Conservation (phyloP, 805 yeast species). For the Monosporozyma siamensis region DNA sequence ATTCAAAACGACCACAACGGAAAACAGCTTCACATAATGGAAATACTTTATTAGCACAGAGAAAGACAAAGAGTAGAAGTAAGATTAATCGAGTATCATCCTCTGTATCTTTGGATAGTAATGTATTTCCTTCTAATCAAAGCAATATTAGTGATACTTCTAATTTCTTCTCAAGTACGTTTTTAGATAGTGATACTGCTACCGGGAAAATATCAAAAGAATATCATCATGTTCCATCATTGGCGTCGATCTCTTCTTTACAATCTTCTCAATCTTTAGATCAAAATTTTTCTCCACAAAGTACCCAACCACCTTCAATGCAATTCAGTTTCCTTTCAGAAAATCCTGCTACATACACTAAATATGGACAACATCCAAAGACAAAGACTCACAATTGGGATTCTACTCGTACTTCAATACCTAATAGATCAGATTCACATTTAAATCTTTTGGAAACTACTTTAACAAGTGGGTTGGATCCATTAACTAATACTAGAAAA, state of each 20-base stretch:
- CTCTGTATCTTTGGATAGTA: conserved; percentile 12
- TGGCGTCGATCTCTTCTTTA: conserved; percentile 26
- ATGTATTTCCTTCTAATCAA: conserved; percentile 7
- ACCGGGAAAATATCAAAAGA: conserved; percentile 25
- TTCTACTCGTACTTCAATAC: conserved; percentile 10
- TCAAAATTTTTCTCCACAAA: conserved; percentile 25
- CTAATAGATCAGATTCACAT: conserved; percentile 16
- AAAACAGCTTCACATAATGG: conserved; percentile 3
- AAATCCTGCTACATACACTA: not conserved
- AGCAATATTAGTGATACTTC: conserved; percentile 12
- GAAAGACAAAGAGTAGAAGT: conserved; percentile 4
- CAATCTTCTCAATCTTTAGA: conserved; percentile 28
- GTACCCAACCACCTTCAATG: conserved; percentile 18
- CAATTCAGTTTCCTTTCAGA: conserved; percentile 11
- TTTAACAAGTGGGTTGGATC: conserved; percentile 1
- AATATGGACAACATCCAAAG: conserved; percentile 1
- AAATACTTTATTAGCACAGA: conserved; percentile 1
- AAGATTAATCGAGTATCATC: conserved; percentile 9
- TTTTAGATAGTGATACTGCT: conserved; percentile 15
- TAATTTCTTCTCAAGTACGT: conserved; percentile 9
- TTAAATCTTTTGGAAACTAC: conserved; percentile 10
- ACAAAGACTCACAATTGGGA: conserved; percentile 10
- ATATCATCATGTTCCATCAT: conserved; percentile 22
- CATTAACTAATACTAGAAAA: not conserved
- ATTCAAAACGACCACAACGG: conserved; percentile 14